Percentiles rank a stretch among this genome's conserved stretches.
These are phyloP conservation scores for Micractinium sp. DNA, from an alignment of 139 green algal species.

Conservation along the genomic window DNA sequence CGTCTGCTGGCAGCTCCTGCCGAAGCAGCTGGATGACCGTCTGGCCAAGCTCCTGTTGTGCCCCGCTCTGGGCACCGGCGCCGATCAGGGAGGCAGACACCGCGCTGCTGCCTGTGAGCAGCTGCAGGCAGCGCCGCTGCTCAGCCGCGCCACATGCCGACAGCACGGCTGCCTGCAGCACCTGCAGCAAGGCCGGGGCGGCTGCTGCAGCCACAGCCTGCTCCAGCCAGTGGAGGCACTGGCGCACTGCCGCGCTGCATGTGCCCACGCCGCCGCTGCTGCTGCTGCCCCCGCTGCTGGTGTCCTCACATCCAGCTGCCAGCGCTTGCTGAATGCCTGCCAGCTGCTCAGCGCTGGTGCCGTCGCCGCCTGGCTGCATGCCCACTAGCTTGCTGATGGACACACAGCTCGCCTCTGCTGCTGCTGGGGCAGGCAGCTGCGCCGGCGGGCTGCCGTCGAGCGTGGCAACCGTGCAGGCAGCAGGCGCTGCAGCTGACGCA, in stretches of 20 bases:
- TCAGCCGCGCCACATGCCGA: background rate
- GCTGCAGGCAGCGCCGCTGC: constrained; percentile 12
- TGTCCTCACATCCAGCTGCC: background rate
- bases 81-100: background rate
- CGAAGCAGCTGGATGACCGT: background rate
- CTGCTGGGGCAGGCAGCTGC: too few species aligned
- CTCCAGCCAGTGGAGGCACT: constrained; percentile 16
- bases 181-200: background rate
- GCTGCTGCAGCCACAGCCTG: background rate
- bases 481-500: background rate
- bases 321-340: constrained; percentile 7
- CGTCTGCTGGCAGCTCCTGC: background rate
- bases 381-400: background rate
- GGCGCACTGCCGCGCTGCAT: background rate
- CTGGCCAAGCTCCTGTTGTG: background rate
- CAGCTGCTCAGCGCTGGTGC: background rate
- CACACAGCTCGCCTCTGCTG: background rate
- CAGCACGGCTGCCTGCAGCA: background rate
- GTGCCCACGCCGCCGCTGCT: background rate
- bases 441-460: background rate
- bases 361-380: background rate
- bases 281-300: background rate
- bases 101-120: background rate
- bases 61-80: background rate
- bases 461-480: background rate